Base-by-base conservation (phyloP, 805 yeast species). In the Isabelozyma heimii region DNA sequence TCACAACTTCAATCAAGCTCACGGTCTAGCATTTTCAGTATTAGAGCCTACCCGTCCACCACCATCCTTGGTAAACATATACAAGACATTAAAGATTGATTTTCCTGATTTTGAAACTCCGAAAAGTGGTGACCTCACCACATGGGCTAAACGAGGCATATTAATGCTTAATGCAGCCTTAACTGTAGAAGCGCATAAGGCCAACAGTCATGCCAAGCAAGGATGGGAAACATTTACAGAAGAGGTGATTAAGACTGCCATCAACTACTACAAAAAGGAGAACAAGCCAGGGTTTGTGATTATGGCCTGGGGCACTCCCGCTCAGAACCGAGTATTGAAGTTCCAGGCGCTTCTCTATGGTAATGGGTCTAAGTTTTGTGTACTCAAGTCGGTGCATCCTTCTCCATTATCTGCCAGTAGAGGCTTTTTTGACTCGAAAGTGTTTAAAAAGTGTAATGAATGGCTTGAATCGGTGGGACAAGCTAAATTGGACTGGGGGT, bases 171-270 rank as follows among this genome's bases (percentile, higher is more conserved):
- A 94, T 70, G 84, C 98, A 0, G 84, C 92, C 45, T 72, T 94
- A 1, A 94, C 98, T 0, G 99, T 94, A 0, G 85, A 85, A 50
- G 97, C 97, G 0, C 97, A 92, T 62, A 82, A 84, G 60, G 96
- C 99, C 9, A 90, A 91, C 60, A 90, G 97, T 10, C 99, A 94
- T 62, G 82, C 97, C 0, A 82, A 83, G 33, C 76, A 76, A 56
- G 99, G 99, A 0, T 94, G 99, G 99, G 97, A 91, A 60, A 73
- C 71, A 35, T 91, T 94, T 63, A 94, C 99, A 0, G 89, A 82
- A 59, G 75, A 81, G 30, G 90, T 84, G 1, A 78, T 94, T 12
- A 69, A 75, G 37, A 58, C 70, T 1, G 75, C 86, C 37, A 68
- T 85, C 8, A 62, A 73, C 13, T 76, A 76, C 55, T 82, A 83